phyloP scores from a whole-genome alignment of 1,284 basidiomycete species.

The Tilletia indica region DNA sequence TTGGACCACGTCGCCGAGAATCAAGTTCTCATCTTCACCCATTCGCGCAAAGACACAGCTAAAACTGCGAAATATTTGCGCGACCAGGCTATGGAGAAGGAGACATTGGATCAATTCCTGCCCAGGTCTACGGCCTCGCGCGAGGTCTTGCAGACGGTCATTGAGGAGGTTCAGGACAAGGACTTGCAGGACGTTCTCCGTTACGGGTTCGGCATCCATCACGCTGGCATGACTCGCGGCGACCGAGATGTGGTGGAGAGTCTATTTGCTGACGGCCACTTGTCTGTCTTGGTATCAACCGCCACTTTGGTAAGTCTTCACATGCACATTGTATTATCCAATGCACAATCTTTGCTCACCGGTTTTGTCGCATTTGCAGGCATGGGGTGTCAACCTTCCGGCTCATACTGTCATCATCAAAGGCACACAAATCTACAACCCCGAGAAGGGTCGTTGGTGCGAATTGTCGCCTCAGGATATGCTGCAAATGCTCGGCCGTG shows the following conservation, averaged over 20 bases:
- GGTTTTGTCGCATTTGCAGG: conserved; percentile 52
- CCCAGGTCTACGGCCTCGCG: conserved; percentile 45
- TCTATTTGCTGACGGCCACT: conserved; percentile 84
- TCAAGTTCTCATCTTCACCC: conserved; percentile 79
- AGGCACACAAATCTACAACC: conserved; percentile 98
- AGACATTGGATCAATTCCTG: conserved; percentile 91
- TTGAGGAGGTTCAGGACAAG: conserved; percentile 38
- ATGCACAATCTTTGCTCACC: background rate
- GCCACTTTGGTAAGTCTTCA: conserved; percentile 68
- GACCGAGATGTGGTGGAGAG: conserved; percentile 92
- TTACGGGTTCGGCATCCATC: conserved; percentile 96
- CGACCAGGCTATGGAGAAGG: conserved; percentile 92
- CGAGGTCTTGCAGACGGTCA: conserved; percentile 37
- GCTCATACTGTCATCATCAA: conserved; percentile 99
- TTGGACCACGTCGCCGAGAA: conserved; percentile 53
- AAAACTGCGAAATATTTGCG: conserved; percentile 95
- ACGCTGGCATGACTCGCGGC: conserved; percentile 96
- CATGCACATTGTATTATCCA: too few relatives aligned
- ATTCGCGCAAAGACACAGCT: conserved; percentile 95
- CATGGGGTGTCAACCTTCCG: conserved; percentile 98
- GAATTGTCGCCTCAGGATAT: conserved; percentile 96
- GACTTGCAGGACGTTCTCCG: conserved; percentile 87
- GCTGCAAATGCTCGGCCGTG: conserved; percentile 96
- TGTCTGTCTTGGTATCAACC: conserved; percentile 94
- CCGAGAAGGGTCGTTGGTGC: conserved; percentile 95